phyloP scores from a whole-genome alignment of 306 rosid genomes.

The Cicer bijugum region DNA sequence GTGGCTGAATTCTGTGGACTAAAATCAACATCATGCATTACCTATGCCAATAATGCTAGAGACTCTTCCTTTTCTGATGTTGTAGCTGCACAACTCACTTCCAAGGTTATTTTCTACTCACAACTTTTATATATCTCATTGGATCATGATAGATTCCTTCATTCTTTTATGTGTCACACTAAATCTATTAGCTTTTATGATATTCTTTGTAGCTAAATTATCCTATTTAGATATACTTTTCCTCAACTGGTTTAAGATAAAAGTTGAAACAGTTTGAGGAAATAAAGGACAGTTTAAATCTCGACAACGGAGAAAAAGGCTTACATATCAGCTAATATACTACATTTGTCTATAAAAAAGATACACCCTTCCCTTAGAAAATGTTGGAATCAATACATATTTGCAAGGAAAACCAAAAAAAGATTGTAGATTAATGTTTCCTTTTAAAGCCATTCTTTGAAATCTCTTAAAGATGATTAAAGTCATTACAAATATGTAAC shows the following conservation, averaged over 20 bases:
- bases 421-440: conserved; percentile 12
- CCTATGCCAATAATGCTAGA: conserved; percentile 64
- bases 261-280: too few relatives aligned
- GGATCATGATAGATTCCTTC: conserved; percentile 19
- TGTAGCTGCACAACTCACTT: conserved; percentile 79
- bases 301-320: too few relatives aligned
- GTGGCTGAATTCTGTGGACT: conserved; percentile 85
- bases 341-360: too few relatives aligned
- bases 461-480: not conserved
- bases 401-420: not conserved
- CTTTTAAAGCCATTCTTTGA: not conserved
- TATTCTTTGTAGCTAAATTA: not conserved
- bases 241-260: too few relatives aligned
- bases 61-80: conserved; percentile 77
- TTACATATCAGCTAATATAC: too few relatives aligned
- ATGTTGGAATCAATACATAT: conserved; percentile 22
- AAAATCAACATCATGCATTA: conserved; percentile 65
- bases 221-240: not conserved
- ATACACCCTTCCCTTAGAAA: conserved; percentile 4
- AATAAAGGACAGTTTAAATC: too few relatives aligned
- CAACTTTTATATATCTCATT: conserved; percentile 8
- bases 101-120: conserved; percentile 58
- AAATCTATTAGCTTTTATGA: not conserved
- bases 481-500: not conserved
- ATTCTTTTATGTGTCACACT: not conserved